Base-by-base conservation (phyloP, 371 early-diverging fungal genomes). In the Saksenaea oblongispora region DNA sequence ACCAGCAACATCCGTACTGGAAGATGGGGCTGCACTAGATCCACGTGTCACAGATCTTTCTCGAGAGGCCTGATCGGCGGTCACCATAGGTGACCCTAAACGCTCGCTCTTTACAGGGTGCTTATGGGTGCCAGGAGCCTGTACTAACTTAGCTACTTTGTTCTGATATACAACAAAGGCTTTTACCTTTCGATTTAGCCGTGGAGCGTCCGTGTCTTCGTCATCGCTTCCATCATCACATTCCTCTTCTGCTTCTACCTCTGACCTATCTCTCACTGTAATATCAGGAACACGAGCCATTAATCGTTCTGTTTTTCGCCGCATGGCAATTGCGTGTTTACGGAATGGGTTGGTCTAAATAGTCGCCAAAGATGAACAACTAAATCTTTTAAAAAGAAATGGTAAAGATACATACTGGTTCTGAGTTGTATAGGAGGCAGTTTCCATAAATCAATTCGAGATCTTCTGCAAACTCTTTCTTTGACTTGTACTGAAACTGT, bases 261-360 rank as follows among this genome's bases (percentile, higher is more conserved):
- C 86, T 1, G 80, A 75, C 26, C 84, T 76, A 27, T 90, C 87
- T 17, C 84, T 84, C 47, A 94, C 81, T 0, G 71, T 72, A 35
- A 95, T 87, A 67, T 96, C 92, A 10, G 96, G 96, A 15, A 97
- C 91, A n/a, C 84, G 76, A 11, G 86, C 80, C 63, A 95, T 73
- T 22, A 97, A 72, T 24, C 85, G 78, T 13, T 85, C 85, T 0
- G 93, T 89, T 66, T 85, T 90, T 54, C 88, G 82, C 63, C 87
- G 83, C 93, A 98, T 90, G 0, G 91, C 89, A 41, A 79, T 84
- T 2, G 95, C 97, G 68, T 95, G 94, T 47, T 85, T 88, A 57
- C 96, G 87, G 65, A 89, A 96, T 56, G 89, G 88, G 69, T 87
- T 90, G 26, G 87, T 80, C 56, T 58, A 55, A 14, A 39, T 22